These are phyloP conservation scores for Mucor ambiguus DNA, from an alignment of 371 early-diverging fungal genomes.

Conservation along the genomic window DNA sequence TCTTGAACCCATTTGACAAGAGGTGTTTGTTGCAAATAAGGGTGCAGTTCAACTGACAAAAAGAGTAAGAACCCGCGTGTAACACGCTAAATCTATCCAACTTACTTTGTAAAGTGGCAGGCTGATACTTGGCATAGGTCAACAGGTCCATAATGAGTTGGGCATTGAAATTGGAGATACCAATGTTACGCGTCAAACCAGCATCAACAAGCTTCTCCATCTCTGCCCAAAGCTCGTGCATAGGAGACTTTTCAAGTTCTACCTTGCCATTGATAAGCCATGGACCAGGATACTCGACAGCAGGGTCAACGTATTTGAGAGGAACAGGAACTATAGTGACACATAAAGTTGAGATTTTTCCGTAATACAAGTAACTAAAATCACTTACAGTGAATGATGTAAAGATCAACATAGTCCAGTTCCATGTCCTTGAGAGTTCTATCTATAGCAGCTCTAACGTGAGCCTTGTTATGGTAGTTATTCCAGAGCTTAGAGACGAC, in stretches of 20 bases:
- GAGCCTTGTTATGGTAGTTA: slow-evolving; percentile 51
- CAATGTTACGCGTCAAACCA: slow-evolving; percentile 50
- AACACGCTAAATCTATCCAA: background rate
- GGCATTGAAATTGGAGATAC: slow-evolving; percentile 62
- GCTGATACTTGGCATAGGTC: slow-evolving; percentile 38
- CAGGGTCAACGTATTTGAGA: slow-evolving; percentile 31
- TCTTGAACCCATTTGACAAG: slow-evolving; percentile 42
- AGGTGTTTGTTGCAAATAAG: slow-evolving; percentile 60
- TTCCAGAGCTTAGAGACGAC: slow-evolving; percentile 80
- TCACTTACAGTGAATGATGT: slow-evolving; percentile 49
- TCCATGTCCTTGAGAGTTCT: slow-evolving; percentile 56
- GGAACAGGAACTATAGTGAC: slow-evolving; percentile 27
- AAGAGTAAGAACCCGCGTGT: background rate
- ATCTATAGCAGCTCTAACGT: slow-evolving; percentile 52
- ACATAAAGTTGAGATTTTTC: background rate
- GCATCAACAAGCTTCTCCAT: slow-evolving; percentile 40
- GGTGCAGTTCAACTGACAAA: slow-evolving; percentile 59
- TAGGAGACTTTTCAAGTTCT: slow-evolving; percentile 34
- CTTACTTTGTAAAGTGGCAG: slow-evolving; percentile 27
- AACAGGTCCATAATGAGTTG: slow-evolving; percentile 36
- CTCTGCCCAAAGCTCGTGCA: slow-evolving; percentile 39
- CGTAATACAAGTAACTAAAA: background rate
- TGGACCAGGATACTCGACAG: slow-evolving; percentile 38
- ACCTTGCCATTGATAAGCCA: slow-evolving; percentile 14
- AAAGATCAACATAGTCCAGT: slow-evolving; percentile 72